Evolutionary conservation across 2,329 filamentous ascomycete species (phyloP).

Genomic region (Cryphonectria naterciae): DNA sequence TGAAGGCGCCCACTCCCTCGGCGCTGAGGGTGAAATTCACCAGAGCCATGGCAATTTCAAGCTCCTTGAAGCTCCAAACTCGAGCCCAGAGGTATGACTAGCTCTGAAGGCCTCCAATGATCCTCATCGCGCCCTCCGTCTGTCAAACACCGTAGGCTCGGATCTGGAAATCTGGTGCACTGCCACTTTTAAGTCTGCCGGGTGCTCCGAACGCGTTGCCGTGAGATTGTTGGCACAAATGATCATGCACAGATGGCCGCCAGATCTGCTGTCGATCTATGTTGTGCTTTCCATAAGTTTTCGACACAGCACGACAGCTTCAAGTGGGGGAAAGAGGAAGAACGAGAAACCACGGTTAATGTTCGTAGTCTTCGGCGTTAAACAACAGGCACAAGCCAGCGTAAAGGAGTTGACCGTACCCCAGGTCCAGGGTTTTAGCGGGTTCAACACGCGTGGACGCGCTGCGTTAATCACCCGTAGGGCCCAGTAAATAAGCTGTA

Average conservation of each 20-base stretch:
- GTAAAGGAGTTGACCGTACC: not conserved
- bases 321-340: not conserved
- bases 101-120: not conserved
- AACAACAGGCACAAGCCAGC: not conserved
- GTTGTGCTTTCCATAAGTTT: not conserved
- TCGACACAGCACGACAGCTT: not conserved
- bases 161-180: too few species aligned
- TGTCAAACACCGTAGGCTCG: not conserved
- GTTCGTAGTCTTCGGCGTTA: not conserved
- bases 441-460: not conserved
- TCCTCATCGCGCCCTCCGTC: not conserved
- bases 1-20: slow-evolving; percentile 70
- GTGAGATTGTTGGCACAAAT: not conserved
- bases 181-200: not conserved
- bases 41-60: slow-evolving; percentile 51
- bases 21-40: slow-evolving; percentile 75
- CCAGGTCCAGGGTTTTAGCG: not conserved
- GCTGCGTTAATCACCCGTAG: not conserved
- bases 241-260: not conserved
- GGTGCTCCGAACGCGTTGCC: not conserved
- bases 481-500: slow-evolving; percentile 2
- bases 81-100: not conserved
- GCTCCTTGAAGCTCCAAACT: not conserved
- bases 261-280: not conserved
- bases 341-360: not conserved